These are phyloP conservation scores for Clonostachys rosea DNA, from an alignment of 2,329 filamentous ascomycete species.

Conservation along the genomic window DNA sequence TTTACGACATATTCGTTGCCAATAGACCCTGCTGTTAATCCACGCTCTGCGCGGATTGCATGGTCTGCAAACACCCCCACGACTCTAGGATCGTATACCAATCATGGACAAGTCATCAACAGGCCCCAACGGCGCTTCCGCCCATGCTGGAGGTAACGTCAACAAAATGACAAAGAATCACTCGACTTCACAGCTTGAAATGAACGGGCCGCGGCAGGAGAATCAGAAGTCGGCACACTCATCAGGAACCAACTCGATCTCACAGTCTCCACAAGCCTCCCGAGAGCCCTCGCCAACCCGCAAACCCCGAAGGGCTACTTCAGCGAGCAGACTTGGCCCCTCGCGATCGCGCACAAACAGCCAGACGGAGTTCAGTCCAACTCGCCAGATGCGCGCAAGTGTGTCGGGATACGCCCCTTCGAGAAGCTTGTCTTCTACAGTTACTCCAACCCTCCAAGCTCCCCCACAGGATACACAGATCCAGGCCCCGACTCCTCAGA, in stretches of 20 bases:
- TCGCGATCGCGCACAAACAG: conserved; percentile 63
- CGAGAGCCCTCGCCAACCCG: conserved; percentile 44
- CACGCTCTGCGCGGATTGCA: conserved; percentile 23
- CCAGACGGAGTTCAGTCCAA: conserved; percentile 58
- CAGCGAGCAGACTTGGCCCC: conserved; percentile 24
- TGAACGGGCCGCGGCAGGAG: conserved; percentile 4
- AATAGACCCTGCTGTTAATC: conserved; percentile 17
- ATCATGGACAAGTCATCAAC: conserved; percentile 27
- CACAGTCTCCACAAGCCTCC: conserved; percentile 28
- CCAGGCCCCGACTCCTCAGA: conserved; percentile 61
- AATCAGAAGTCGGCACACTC: conserved; percentile 26
- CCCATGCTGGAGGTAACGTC: neutral
- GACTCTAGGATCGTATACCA: conserved; percentile 12
- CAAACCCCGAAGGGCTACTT: conserved; percentile 26
- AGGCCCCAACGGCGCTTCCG: conserved; percentile 15
- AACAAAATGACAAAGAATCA: conserved; percentile 9
- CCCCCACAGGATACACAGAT: conserved; percentile 54
- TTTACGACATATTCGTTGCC: conserved; percentile 15
- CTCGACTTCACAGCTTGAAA: conserved; percentile 3
- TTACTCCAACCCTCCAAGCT: conserved; percentile 61
- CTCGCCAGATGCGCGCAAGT: conserved; percentile 43
- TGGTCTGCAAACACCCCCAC: conserved; percentile 17
- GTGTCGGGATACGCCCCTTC: conserved; percentile 58
- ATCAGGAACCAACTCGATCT: conserved; percentile 26
- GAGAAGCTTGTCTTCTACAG: conserved; percentile 63